phyloP scores from a whole-genome alignment of 2,329 filamentous ascomycete genomes.

The Beauveria bassiana region DNA sequence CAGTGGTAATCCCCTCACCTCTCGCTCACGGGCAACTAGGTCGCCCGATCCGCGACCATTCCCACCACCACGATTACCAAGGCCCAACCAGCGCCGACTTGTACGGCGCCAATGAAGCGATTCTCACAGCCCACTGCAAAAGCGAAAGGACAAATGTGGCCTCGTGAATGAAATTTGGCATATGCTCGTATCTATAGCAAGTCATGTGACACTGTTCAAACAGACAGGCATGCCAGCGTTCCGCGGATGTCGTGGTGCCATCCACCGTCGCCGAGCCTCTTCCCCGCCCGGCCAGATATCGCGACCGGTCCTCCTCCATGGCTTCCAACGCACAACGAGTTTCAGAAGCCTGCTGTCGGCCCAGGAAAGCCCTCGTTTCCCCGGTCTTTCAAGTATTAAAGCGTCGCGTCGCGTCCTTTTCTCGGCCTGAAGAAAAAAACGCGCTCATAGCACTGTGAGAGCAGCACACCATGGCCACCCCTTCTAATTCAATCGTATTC shows the following conservation, averaged over 20 bases:
- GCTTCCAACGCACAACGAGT: background rate
- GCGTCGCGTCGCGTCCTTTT: too few species aligned
- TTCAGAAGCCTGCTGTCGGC: background rate
- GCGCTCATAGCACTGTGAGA: too few species aligned
- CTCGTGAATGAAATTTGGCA: background rate
- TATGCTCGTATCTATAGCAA: background rate
- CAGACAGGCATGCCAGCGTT: background rate
- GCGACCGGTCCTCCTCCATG: background rate
- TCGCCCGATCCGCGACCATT: too few species aligned
- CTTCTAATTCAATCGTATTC: too few species aligned
- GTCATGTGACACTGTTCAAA: background rate
- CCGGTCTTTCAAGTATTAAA: background rate
- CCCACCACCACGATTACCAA: too few species aligned
- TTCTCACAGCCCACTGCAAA: background rate
- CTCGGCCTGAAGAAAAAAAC: background rate
- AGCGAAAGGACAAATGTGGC: background rate
- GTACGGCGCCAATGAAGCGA: background rate
- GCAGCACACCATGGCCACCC: too few species aligned
- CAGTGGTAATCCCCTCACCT: too few species aligned
- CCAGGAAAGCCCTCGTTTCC: background rate
- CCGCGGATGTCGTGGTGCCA: background rate
- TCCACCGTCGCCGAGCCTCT: background rate
- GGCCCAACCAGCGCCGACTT: background rate
- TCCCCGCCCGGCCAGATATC: constrained; percentile 8
- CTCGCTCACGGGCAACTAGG: too few species aligned